Percentiles rank a stretch among this genome's conserved stretches.
Evolutionary conservation across 352 stramenopile species (phyloP).

Genomic region (Pythium chondricola): DNA sequence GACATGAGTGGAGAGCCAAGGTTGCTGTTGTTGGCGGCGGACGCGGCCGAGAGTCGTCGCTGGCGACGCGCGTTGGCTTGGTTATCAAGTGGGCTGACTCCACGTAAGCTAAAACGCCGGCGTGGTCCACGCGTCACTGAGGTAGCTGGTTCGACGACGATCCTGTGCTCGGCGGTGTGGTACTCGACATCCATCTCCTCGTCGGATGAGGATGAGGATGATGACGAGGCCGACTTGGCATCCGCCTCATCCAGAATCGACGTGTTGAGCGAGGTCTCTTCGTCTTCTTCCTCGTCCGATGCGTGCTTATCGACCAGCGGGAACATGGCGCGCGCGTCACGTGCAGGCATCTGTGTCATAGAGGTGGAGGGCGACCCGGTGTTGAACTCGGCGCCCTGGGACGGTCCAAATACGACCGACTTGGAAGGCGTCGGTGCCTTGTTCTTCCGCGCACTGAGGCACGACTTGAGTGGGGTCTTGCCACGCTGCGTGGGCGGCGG

Average conservation of each 20-base stretch:
- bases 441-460: conserved; percentile 67
- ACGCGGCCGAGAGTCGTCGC: conserved; percentile 24
- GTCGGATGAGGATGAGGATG: too few species aligned
- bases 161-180: background rate
- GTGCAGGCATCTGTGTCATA: conserved; percentile 75
- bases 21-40: conserved; percentile 1
- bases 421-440: conserved; percentile 63
- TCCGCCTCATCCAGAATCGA: conserved; percentile 79
- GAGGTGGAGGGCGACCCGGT: conserved; percentile 74
- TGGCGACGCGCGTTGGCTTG: conserved; percentile 54
- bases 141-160: background rate
- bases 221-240: conserved; percentile 30
- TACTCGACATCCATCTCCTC: conserved; percentile 8
- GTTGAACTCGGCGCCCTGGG: conserved; percentile 76
- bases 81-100: conserved; percentile 75
- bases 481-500: conserved; percentile 13
- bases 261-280: conserved; percentile 79
- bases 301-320: conserved; percentile 36
- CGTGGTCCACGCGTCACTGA: conserved; percentile 22
- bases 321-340: conserved; percentile 56
- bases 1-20: conserved; percentile 17
- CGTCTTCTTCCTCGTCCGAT: conserved; percentile 38
- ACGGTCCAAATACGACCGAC: conserved; percentile 77
- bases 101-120: conserved; percentile 57
- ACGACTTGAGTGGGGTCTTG: conserved; percentile 64